Evolutionary conservation across 192 early-diverging fungal species (phyloP).

Genomic region (Rhizophlyctis rosea): DNA sequence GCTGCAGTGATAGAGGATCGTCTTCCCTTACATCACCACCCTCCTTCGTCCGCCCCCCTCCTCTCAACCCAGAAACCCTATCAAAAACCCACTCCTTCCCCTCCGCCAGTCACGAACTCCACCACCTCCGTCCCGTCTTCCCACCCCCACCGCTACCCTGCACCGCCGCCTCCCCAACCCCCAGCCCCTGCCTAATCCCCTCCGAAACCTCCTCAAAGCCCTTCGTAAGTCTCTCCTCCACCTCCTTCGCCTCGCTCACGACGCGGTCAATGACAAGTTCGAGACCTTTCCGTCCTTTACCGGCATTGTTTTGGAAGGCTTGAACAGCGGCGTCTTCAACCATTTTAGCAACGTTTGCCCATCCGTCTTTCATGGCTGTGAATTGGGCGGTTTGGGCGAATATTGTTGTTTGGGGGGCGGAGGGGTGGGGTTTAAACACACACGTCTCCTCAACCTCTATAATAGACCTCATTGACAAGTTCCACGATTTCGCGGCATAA

Average conservation of each 20-base stretch:
- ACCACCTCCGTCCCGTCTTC: background rate
- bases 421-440: constrained; percentile 59
- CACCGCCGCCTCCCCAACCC: no score
- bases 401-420: constrained; percentile 24
- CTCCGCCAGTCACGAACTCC: background rate
- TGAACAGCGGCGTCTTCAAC: constrained; percentile 84
- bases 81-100: background rate
- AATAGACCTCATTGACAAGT: constrained; percentile 82
- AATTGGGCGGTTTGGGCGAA: constrained; percentile 86
- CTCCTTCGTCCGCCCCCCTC: no score
- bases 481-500: constrained; percentile 75
- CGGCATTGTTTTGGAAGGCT: constrained; percentile 89
- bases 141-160: background rate
- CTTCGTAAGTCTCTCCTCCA: constrained; percentile 25
- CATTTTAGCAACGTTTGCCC: constrained; percentile 50
- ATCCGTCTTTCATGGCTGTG: constrained; percentile 67
- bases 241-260: constrained; percentile 25
- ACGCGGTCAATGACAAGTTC: constrained; percentile 74
- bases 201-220: constrained; percentile 18
- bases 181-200: background rate
- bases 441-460: constrained; percentile 85
- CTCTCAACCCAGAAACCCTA: no score
- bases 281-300: constrained; percentile 77
- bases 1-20: no score
- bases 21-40: no score